Evolutionary conservation across 805 yeast species (phyloP).

Genomic region (Osmozyma mogii): DNA sequence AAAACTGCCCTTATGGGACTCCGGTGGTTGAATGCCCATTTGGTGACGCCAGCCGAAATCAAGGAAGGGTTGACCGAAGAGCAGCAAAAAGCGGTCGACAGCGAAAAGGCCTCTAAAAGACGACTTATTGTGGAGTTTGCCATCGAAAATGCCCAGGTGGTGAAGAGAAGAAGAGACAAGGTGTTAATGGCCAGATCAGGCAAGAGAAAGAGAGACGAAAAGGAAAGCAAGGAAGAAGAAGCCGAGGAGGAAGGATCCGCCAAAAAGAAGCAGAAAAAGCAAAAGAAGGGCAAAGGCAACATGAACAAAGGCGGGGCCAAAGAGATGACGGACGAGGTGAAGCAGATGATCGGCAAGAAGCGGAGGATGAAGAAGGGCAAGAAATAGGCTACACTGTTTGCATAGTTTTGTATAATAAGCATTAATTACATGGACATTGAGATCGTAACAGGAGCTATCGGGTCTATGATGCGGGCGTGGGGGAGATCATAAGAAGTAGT

Average conservation of each 20-base stretch:
- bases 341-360: slow-evolving; percentile 58
- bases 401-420: no score
- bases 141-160: slow-evolving; percentile 88
- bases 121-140: slow-evolving; percentile 92
- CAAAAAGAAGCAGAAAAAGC: slow-evolving; percentile 11
- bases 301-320: slow-evolving; percentile 30
- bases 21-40: slow-evolving; percentile 94
- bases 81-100: slow-evolving; percentile 47
- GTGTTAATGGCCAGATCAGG: slow-evolving; percentile 31
- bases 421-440: neutral
- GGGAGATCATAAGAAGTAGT: slow-evolving; percentile 30
- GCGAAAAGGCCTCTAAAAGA: slow-evolving; percentile 55
- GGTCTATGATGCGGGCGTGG: neutral
- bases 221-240: slow-evolving; percentile 8
- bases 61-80: slow-evolving; percentile 63
- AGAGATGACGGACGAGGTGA: slow-evolving; percentile 43
- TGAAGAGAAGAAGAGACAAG: slow-evolving; percentile 79
- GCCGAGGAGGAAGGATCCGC: slow-evolving; percentile 11
- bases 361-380: slow-evolving; percentile 56
- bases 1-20: slow-evolving; percentile 90
- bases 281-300: slow-evolving; percentile 30
- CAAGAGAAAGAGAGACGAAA: slow-evolving; percentile 20
- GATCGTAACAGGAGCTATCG: neutral
- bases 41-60: slow-evolving; percentile 65
- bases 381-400: slow-evolving; percentile 15